Evolutionary conservation across 768 basidiomycete genomes (phyloP).

Genomic region (Cyathus striatus): DNA sequence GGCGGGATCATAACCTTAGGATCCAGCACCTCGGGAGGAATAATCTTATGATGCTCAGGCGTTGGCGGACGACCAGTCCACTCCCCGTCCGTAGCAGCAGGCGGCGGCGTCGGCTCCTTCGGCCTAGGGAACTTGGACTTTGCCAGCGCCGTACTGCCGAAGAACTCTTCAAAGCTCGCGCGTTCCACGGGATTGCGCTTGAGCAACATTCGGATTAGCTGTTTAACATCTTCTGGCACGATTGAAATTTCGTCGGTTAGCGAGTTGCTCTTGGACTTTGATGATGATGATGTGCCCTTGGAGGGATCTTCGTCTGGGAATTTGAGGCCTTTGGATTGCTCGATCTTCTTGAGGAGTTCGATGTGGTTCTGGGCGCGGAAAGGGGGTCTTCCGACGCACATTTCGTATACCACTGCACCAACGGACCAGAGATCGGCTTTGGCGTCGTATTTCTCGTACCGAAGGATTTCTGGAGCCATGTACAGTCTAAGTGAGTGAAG

Average conservation of each 20-base stretch:
- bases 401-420: slow-evolving; percentile 94
- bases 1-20: slow-evolving; percentile 79
- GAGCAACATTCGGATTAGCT: slow-evolving; percentile 77
- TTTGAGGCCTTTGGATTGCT: slow-evolving; percentile 83
- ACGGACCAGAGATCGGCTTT: slow-evolving; percentile 99
- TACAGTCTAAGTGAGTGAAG: slow-evolving; percentile 56
- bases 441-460: slow-evolving; percentile 96
- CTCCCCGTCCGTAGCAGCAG: slow-evolving; percentile 17
- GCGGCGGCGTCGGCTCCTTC: slow-evolving; percentile 25
- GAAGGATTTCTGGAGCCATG: slow-evolving; percentile 98
- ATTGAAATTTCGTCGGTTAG: slow-evolving; percentile 43
- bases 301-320: slow-evolving; percentile 88
- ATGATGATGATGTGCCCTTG: too few species aligned
- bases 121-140: slow-evolving; percentile 75
- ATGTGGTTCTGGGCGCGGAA: slow-evolving; percentile 96
- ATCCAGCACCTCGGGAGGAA: slow-evolving; percentile 78
- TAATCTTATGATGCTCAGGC: slow-evolving; percentile 69
- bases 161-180: slow-evolving; percentile 90
- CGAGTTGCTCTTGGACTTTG: too few species aligned
- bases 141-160: slow-evolving; percentile 70
- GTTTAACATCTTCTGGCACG: slow-evolving; percentile 74
- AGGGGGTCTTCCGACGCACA: slow-evolving; percentile 88
- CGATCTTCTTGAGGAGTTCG: slow-evolving; percentile 90
- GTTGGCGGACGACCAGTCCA: slow-evolving; percentile 39
- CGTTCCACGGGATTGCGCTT: slow-evolving; percentile 82